Conservation (phyloP, 805 yeast genomes). For the Candida peoriensis region DNA sequence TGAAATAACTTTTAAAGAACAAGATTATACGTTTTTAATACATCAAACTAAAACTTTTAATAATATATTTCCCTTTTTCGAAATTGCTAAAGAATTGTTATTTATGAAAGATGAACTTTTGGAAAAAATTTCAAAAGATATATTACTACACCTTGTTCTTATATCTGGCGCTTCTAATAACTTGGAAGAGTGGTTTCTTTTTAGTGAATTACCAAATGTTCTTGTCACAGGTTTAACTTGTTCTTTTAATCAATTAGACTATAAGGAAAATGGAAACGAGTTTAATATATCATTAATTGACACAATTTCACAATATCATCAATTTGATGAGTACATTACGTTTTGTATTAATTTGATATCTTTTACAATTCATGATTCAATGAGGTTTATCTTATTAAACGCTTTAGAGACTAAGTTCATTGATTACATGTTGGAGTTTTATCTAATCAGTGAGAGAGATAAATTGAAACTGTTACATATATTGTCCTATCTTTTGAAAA, state of each 20-base stretch:
- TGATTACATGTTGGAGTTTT: neutral
- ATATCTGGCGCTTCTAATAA: constrained; percentile 8
- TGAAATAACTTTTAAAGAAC: constrained; percentile 6
- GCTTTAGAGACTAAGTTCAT: neutral
- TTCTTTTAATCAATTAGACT: constrained; percentile 12
- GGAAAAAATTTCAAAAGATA: constrained; percentile 6
- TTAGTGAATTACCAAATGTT: constrained; percentile 17
- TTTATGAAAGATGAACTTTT: constrained; percentile 13
- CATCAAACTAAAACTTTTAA: constrained; percentile 2
- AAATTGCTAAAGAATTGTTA: constrained; percentile 19
- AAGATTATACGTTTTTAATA: constrained; percentile 13
- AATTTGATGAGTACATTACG: neutral
- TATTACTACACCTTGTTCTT: constrained; percentile 12
- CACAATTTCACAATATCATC: neutral
- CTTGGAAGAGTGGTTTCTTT: constrained; percentile 15
- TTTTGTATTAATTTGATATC: neutral
- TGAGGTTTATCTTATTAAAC: neutral
- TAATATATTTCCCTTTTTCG: constrained; percentile 21
- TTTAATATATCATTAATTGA: neutral
- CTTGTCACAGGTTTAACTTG: constrained; percentile 13
- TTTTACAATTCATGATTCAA: neutral
- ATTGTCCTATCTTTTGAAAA: neutral
- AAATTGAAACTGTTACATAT: neutral
- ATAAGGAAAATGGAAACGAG: constrained; percentile 8
- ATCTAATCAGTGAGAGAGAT: neutral